A percentile compares a stretch with the other conserved stretches of the same genome.
Conservation (phyloP, 2,329 filamentous ascomycete species). For the Apiospora marii region DNA sequence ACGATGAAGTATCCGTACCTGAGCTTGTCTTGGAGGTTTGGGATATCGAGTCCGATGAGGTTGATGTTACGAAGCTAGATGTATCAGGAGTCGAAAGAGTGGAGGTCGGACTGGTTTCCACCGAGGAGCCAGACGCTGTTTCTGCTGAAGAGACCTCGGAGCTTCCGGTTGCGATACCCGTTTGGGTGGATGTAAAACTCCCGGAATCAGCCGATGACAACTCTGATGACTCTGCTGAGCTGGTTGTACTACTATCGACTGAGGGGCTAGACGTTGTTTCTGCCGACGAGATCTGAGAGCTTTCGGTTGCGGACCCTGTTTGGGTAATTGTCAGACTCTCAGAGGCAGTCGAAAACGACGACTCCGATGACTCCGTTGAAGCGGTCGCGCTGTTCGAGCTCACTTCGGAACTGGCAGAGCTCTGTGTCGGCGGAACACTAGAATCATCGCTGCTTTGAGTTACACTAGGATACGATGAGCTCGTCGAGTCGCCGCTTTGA, state of each 20-base stretch:
- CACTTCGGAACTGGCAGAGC: background rate
- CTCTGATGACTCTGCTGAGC: too few species aligned
- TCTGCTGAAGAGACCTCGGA: background rate
- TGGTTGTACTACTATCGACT: background rate
- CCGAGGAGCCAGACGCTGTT: background rate
- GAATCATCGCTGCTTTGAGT: background rate
- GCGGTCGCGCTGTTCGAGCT: background rate
- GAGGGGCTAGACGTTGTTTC: background rate
- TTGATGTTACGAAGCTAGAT: background rate
- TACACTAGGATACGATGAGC: background rate
- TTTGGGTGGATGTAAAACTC: too few species aligned
- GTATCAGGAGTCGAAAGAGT: background rate
- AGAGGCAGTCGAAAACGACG: background rate
- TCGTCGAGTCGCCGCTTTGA: background rate
- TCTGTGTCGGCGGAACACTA: background rate
- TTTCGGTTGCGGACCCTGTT: background rate
- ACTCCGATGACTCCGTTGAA: background rate
- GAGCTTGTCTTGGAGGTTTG: background rate
- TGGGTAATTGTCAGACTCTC: background rate
- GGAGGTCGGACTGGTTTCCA: background rate
- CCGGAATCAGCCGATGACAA: too few species aligned
- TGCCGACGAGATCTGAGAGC: background rate
- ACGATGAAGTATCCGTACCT: background rate
- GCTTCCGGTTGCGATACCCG: background rate
- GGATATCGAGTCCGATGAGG: background rate